phyloP scores from a whole-genome alignment of 2,329 filamentous ascomycete genomes.

The Stemphylium beticola region DNA sequence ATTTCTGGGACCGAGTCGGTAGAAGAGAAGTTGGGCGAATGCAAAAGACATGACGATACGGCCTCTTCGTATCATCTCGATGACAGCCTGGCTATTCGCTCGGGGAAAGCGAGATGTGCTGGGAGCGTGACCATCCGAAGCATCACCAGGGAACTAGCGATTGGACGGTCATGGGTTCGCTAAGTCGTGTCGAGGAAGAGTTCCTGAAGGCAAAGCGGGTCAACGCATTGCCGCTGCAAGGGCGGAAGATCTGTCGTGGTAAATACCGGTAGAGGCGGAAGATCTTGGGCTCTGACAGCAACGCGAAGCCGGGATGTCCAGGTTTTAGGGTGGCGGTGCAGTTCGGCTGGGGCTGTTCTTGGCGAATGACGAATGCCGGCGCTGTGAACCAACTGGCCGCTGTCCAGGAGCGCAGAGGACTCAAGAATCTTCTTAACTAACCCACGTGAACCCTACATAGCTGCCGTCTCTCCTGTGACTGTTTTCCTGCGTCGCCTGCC shows the following conservation, averaged over 20 bases:
- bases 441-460: constrained; percentile 9
- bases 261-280: constrained; percentile 19
- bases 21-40: background rate
- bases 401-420: constrained; percentile 9
- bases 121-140: constrained; percentile 24
- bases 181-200: constrained; percentile 11
- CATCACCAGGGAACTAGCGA: constrained; percentile 11
- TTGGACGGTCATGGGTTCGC: constrained; percentile 20
- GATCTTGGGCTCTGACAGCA: constrained; percentile 16
- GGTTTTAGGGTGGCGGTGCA: constrained; percentile 20
- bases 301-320: constrained; percentile 9
- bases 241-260: constrained; percentile 28
- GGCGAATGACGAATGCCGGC: constrained; percentile 15
- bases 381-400: constrained; percentile 11
- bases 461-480: constrained; percentile 14
- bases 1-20: background rate
- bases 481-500: constrained; percentile 7
- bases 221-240: constrained; percentile 42
- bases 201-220: constrained; percentile 40
- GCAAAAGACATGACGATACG: background rate
- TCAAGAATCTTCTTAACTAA: constrained; percentile 13
- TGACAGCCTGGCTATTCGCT: constrained; percentile 14
- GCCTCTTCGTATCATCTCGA: background rate
- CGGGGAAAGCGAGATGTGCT: constrained; percentile 26
- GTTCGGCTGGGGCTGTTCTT: constrained; percentile 9